Evolutionary conservation across 352 stramenopile genomes (phyloP).

Genomic region (Phytopythium oedochilum): DNA sequence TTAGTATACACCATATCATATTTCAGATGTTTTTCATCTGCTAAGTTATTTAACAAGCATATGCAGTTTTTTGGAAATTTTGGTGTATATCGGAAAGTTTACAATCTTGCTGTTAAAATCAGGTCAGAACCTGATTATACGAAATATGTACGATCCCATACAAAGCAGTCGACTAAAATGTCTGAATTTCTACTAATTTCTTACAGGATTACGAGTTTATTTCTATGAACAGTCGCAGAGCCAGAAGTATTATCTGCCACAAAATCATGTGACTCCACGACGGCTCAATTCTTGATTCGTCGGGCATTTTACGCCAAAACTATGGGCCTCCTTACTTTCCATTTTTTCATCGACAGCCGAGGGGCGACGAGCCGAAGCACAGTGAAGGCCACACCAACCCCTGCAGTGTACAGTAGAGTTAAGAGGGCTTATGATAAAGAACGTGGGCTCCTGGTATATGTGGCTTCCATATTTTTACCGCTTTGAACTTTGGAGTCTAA

Average conservation of each 20-base stretch:
- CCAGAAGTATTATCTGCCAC: not conserved
- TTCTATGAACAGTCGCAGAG: not conserved
- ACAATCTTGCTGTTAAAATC: no score
- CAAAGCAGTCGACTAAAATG: not conserved
- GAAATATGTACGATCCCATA: not conserved
- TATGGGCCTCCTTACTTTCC: slow-evolving; percentile 10
- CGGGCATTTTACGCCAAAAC: not conserved
- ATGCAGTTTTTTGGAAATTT: no score
- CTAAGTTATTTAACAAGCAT: no score
- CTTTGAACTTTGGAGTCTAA: slow-evolving; percentile 9
- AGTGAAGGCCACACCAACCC: slow-evolving; percentile 7
- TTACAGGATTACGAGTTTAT: slow-evolving; percentile 10
- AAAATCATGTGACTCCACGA: not conserved
- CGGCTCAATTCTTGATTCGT: no score
- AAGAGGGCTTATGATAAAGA: slow-evolving; percentile 7
- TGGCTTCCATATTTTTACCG: slow-evolving; percentile 7
- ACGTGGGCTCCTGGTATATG: slow-evolving; percentile 8
- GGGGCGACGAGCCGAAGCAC: slow-evolving; percentile 8
- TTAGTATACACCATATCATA: no score
- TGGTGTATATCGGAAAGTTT: no score
- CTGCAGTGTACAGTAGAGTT: slow-evolving; percentile 8
- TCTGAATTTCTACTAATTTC: slow-evolving; percentile 14
- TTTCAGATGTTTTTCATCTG: no score
- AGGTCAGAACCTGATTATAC: not conserved
- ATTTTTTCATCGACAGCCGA: slow-evolving; percentile 5